A percentile compares a stretch with the other conserved stretches of the same genome.
phyloP scores from a whole-genome alignment of 140 eudicot genomes.

The Ambrosia hybrid region DNA sequence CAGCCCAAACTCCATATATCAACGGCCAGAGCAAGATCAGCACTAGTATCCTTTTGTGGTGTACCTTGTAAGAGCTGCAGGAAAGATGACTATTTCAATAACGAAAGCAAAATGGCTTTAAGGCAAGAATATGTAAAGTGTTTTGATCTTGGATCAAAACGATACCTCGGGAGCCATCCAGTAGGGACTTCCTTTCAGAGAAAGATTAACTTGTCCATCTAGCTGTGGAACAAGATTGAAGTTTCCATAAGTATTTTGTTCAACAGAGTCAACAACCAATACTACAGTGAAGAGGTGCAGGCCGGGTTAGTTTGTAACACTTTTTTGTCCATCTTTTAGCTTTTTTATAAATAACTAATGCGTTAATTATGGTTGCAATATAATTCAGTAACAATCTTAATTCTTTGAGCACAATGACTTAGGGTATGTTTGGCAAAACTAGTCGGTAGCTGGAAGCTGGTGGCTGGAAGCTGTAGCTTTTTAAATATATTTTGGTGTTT shows the following conservation, averaged over 20 bases:
- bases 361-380: no score
- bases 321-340: no score
- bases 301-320: no score
- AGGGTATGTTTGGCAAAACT: no score
- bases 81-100: slow-evolving; percentile 10
- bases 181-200: slow-evolving; percentile 87
- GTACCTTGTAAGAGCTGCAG: slow-evolving; percentile 59
- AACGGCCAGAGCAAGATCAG: slow-evolving; percentile 70
- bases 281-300: background rate
- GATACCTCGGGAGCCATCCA: slow-evolving; percentile 98
- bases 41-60: slow-evolving; percentile 43
- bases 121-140: slow-evolving; percentile 1
- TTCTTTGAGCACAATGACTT: no score
- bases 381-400: no score
- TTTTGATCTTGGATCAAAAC: slow-evolving; percentile 1
- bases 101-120: background rate
- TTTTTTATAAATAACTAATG: no score
- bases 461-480: no score
- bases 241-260: slow-evolving; percentile 1
- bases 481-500: no score
- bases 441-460: no score
- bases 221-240: slow-evolving; percentile 46
- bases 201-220: slow-evolving; percentile 64
- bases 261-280: slow-evolving; percentile 16
- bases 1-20: slow-evolving; percentile 99